Evolutionary conservation across 2,329 filamentous ascomycete genomes (phyloP), one percentile per base, ranked within the genome.

Genomic region (Fonsecaea nubica): DNA sequence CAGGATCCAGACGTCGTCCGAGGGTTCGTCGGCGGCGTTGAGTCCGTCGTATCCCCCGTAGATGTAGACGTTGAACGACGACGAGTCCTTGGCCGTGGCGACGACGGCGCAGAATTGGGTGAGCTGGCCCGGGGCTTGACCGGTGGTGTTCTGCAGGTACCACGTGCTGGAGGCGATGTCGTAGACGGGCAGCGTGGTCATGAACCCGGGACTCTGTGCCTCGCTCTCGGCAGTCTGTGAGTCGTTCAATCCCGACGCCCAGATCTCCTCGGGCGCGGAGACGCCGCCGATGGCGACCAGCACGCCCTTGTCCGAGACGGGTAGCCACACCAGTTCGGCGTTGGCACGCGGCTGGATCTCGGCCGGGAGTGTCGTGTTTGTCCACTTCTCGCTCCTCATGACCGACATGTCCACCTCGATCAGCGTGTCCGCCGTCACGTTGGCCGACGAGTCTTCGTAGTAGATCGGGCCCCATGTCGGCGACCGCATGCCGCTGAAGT

Each of bases 301-400:
- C 2, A 76, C 71, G 2, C 80, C 80, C 1, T 73, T 72, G 1
- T 76, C 72, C 0, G 77, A 76, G 0, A 80, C 76, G 5, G 80
- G 80, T 7, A 81, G 70, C 89, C 90, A 92, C 0, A 90, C 87
- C 1, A 90, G 79, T 65, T 90, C 89, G 0, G 88, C 83, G 70
- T 85, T 87, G 3, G 88, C 87, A 15, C 90, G 84, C 0, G 84
- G 84, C 4, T 79, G 76, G 6, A 90, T 79, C 3, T 74, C 69
- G 0, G 72, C 48, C 0, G 85, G 84, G 2, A 92, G 74, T 0
- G 86, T 85, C 1, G 58, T 69, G 70, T 91, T 91, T 6, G 72
- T 76, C 86, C 89, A 92, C 4, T 71, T 80, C 64, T 85, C 83
- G 0, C 74, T 45, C 4, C 77, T 68, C 74, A 88, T 85, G 0